Evolutionary conservation across 441 rosid species (phyloP).

Genomic region (Euphorbia celastroides): DNA sequence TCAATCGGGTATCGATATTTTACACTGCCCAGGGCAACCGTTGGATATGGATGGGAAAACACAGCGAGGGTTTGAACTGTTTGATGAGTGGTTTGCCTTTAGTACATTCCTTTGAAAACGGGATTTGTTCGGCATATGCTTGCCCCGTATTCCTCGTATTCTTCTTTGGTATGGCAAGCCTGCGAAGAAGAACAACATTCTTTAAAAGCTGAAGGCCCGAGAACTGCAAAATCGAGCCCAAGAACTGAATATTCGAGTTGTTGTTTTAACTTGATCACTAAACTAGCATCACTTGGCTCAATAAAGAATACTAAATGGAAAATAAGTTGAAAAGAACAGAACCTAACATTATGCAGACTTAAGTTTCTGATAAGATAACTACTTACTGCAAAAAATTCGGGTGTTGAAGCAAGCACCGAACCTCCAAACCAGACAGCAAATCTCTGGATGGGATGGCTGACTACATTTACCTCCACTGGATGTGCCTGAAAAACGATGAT

Average conservation of each 20-base stretch:
- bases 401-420: slow-evolving; percentile 97
- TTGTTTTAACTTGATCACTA: not conserved
- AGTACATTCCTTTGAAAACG: slow-evolving; percentile 97
- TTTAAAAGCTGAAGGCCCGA: slow-evolving; percentile 5
- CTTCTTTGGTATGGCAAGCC: slow-evolving; percentile 97
- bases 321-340: too few species aligned
- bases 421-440: slow-evolving; percentile 99
- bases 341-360: too few species aligned
- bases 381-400: slow-evolving; percentile 86
- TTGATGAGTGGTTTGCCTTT: too few species aligned
- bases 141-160: slow-evolving; percentile 95
- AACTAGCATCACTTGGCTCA: not conserved
- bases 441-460: slow-evolving; percentile 94
- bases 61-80: not conserved
- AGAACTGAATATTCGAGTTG: not conserved
- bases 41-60: slow-evolving; percentile 11
- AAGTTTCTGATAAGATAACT: slow-evolving; percentile 7
- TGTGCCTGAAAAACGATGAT: slow-evolving; percentile 47
- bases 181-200: slow-evolving; percentile 24
- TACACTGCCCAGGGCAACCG: slow-evolving; percentile 26
- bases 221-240: slow-evolving; percentile 1
- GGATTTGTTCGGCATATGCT: slow-evolving; percentile 99
- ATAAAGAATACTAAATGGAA: not conserved
- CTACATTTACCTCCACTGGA: slow-evolving; percentile 96
- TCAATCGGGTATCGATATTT: slow-evolving; percentile 23